Base-by-base conservation (phyloP, 768 basidiomycete species). In the Mycena maculata region DNA sequence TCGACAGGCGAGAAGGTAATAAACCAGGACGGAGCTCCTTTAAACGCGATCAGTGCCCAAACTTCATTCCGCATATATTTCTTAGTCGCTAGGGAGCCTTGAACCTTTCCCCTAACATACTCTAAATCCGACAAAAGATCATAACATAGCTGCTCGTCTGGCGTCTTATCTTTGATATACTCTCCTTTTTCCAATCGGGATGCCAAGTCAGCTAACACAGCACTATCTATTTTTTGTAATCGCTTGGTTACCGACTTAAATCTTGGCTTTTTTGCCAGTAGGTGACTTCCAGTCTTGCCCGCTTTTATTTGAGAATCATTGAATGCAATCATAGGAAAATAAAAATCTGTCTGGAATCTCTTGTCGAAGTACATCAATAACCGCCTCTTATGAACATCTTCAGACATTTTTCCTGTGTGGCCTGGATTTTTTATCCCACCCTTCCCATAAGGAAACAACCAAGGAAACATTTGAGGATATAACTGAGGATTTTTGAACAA, bases 1-100 rank as follows among this genome's bases (percentile, higher is more conserved):
- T 81, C 79, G 7, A 77, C 73, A 11, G 81, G 80, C 1, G 80
- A 74, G 50, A 81, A 72, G 1, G 82, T 82, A 0, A 83, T 77
- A 49, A 77, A 83, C 77, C 78, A 82, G 0, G 69, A 64, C 9
- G 80, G 79, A 4, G 78, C 75, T 18, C 79, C 77, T 23, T 71
- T 55, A 18, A 49, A 50, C 9, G 67, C 22, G 7, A 73, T 65
- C 6, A 74, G 54, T 0, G 73, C 68, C 72, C 75, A 69, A 0
- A 64, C 44, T 38, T 64, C 63, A 57, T 67, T 72, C 13, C 67
- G 68, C 72, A 74, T 72, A 48, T 75, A 72, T 60, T 76, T 78
- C 45, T 72, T 74, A n/a, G 44, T 38, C 0, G 78, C 74, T 1
- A 60, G 52, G 6, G 75, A 79, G 2, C 74, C 76, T 64, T 47